Evolutionary conservation across 2,329 filamentous ascomycete genomes (phyloP).

Genomic region (Fusarium domesticum): DNA sequence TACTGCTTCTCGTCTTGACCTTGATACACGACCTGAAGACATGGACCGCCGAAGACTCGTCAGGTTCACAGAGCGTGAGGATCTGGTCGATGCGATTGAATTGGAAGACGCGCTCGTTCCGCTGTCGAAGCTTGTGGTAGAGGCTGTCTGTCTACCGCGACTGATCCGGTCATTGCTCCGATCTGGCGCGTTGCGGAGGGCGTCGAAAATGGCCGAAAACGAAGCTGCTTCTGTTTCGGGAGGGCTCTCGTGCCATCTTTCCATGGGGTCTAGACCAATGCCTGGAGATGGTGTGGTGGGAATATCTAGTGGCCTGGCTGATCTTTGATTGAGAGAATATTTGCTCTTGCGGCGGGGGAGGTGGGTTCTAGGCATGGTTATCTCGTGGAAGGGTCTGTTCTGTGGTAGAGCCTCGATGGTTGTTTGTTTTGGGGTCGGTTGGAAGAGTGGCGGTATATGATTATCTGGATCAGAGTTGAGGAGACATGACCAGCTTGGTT

Average conservation of each 20-base stretch:
- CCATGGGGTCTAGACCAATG: slow-evolving; percentile 2
- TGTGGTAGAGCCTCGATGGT: too few species aligned
- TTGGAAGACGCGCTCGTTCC: background rate
- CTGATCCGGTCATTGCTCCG: background rate
- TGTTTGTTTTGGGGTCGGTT: too few species aligned
- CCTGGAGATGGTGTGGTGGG: background rate
- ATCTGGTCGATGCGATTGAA: background rate
- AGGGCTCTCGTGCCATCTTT: slow-evolving; percentile 5
- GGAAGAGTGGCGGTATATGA: too few species aligned
- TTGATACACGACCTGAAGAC: too few species aligned
- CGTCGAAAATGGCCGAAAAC: slow-evolving; percentile 1
- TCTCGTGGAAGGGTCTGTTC: too few species aligned
- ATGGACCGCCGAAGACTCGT: too few species aligned
- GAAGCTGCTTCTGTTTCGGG: slow-evolving; percentile 3
- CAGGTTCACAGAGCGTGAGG: too few species aligned
- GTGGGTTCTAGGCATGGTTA: background rate
- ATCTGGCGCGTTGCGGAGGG: background rate
- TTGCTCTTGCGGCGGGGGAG: slow-evolving; percentile 1
- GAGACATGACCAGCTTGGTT: too few species aligned
- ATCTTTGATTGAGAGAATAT: background rate
- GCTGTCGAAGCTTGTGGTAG: background rate
- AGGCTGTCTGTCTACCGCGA: background rate
- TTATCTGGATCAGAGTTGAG: too few species aligned
- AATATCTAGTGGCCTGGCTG: background rate
- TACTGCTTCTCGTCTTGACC: too few species aligned